phyloP scores from a whole-genome alignment of 2,329 filamentous ascomycete genomes.

The Aspergillus brunneoviolaceus region DNA sequence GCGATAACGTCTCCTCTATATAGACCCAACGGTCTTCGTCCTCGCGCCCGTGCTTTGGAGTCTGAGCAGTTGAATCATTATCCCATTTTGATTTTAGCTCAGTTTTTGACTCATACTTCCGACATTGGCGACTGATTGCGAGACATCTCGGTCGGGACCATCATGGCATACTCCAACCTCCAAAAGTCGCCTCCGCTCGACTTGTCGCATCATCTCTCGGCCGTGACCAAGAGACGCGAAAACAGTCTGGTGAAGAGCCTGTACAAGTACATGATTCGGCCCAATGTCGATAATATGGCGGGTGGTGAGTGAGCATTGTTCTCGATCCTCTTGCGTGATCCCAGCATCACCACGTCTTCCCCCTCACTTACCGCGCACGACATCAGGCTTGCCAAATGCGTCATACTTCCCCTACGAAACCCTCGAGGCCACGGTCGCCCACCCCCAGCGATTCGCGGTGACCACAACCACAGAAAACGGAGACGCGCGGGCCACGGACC shows the following conservation, averaged over 20 bases:
- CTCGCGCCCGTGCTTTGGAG: no score
- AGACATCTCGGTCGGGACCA: not conserved
- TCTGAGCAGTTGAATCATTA: no score
- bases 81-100: no score
- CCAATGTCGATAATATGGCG: constrained; percentile 61
- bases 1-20: not conserved
- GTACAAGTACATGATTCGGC: constrained; percentile 77
- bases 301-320: constrained; percentile 47
- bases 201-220: constrained; percentile 75
- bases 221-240: constrained; percentile 63
- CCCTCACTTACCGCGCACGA: constrained; percentile 1
- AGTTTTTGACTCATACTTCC: no score
- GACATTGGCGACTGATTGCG: not conserved
- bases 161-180: constrained; percentile 2
- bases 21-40: not conserved
- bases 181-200: constrained; percentile 58
- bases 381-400: constrained; percentile 72
- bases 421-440: constrained; percentile 76
- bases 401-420: constrained; percentile 89
- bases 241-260: constrained; percentile 73
- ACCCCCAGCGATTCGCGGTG: constrained; percentile 71
- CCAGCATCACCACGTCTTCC: not conserved
- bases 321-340: not conserved
- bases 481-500: constrained; percentile 42
- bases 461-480: constrained; percentile 56